A percentile compares a stretch with the other conserved stretches of the same genome.
These are phyloP conservation scores for Jimgerdemannia lactiflua DNA, from an alignment of 192 early-diverging fungal species.

Conservation along the genomic window DNA sequence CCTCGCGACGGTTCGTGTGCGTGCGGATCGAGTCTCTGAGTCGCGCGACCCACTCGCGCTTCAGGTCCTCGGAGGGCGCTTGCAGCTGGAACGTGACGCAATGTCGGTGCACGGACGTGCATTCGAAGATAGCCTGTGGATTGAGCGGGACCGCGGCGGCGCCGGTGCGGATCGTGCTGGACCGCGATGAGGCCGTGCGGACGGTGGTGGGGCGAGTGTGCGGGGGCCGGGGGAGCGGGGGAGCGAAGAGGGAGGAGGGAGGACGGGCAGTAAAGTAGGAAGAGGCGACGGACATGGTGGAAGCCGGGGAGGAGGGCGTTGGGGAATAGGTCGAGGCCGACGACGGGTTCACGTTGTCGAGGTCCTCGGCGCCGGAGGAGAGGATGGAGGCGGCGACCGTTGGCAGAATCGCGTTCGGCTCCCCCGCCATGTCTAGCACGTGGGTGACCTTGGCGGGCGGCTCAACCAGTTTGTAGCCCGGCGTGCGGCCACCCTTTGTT, in stretches of 20 bases:
- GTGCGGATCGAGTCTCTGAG: not conserved
- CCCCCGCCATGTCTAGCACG: not conserved
- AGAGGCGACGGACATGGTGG: not conserved
- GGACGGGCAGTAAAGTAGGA: not conserved
- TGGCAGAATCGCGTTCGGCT: not conserved
- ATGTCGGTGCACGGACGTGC: not conserved
- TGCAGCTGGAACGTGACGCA: not conserved
- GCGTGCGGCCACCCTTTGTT: not conserved
- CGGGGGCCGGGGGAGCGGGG: no score
- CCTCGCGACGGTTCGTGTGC: not conserved
- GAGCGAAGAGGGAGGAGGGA: not conserved
- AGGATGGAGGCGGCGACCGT: not conserved
- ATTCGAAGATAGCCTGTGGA: not conserved
- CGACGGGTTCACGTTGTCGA: not conserved
- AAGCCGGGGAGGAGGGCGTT: not conserved
- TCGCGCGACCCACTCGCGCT: not conserved
- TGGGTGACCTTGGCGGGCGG: not conserved
- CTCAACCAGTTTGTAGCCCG: not conserved
- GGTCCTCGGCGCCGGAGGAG: not conserved
- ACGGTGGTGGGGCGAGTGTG: no score
- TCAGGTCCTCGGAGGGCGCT: not conserved
- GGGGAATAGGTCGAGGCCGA: no score
- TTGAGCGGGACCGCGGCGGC: not conserved
- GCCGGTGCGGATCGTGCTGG: not conserved
- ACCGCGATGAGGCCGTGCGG: not conserved